Percentiles rank a stretch among this genome's conserved stretches.
These are phyloP conservation scores for Striga asiatica DNA, from an alignment of 257 asterid species.

Conservation along the genomic window DNA sequence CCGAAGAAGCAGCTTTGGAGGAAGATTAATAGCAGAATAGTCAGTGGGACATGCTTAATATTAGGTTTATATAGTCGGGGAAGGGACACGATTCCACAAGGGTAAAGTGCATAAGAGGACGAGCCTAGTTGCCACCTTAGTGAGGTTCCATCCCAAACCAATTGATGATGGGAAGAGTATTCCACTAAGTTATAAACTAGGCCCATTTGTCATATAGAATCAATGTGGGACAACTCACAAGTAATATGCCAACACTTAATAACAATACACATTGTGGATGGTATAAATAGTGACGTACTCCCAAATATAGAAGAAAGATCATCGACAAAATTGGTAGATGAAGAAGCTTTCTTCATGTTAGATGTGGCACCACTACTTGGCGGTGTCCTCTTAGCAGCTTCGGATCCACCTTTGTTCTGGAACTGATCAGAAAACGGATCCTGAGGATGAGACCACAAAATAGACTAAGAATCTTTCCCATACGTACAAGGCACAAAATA, in stretches of 20 bases:
- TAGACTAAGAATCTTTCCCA: slow-evolving; percentile 4
- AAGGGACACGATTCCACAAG: too few species aligned
- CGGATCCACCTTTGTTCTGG: slow-evolving; percentile 53
- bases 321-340: slow-evolving; percentile 72
- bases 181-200: too few species aligned
- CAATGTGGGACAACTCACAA: too few species aligned
- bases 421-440: slow-evolving; percentile 60
- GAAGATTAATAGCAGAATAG: slow-evolving; percentile 20
- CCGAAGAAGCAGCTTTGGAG: slow-evolving; percentile 47
- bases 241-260: too few species aligned
- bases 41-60: slow-evolving; percentile 21
- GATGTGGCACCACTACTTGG: slow-evolving; percentile 55
- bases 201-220: too few species aligned
- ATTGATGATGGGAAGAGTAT: too few species aligned
- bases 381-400: slow-evolving; percentile 53
- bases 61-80: too few species aligned
- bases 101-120: too few species aligned
- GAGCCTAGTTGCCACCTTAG: too few species aligned
- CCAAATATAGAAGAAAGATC: slow-evolving; percentile 91
- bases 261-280: slow-evolving; percentile 4
- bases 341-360: slow-evolving; percentile 66
- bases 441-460: slow-evolving; percentile 30
- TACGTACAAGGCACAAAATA: background rate
- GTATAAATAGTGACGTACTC: slow-evolving; percentile 31
- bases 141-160: too few species aligned